phyloP scores from a whole-genome alignment of 2,329 filamentous ascomycete genomes.

The Xylariaceae sp. region DNA sequence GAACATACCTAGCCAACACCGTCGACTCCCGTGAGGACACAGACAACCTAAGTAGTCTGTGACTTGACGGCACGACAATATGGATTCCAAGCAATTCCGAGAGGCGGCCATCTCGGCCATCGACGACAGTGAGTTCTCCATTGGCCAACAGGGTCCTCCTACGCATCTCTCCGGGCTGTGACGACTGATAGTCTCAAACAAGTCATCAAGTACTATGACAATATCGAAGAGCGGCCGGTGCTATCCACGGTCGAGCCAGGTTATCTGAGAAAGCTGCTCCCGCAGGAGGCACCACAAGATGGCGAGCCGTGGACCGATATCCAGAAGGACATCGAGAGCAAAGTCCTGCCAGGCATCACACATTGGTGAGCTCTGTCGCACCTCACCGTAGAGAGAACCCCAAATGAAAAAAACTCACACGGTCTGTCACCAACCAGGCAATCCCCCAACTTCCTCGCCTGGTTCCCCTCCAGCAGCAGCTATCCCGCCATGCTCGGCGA shows the following conservation, averaged over 20 bases:
- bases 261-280: slow-evolving; percentile 78
- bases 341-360: slow-evolving; percentile 88
- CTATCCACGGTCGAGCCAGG: slow-evolving; percentile 77
- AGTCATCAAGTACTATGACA: slow-evolving; percentile 85
- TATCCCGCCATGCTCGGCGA: slow-evolving; percentile 87
- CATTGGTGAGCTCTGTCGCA: slow-evolving; percentile 59
- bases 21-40: neutral
- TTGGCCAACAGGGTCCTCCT: neutral
- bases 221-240: slow-evolving; percentile 64
- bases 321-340: slow-evolving; percentile 74
- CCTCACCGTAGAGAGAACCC: neutral
- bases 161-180: slow-evolving; percentile 4
- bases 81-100: slow-evolving; percentile 78
- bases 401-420: neutral
- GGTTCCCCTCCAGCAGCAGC: slow-evolving; percentile 79
- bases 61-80: too few relatives aligned
- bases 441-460: slow-evolving; percentile 91
- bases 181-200: slow-evolving; percentile 7
- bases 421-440: slow-evolving; percentile 47
- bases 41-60: too few relatives aligned
- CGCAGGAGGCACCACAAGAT: slow-evolving; percentile 57
- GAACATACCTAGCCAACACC: neutral
- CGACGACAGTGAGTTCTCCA: slow-evolving; percentile 66
- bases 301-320: slow-evolving; percentile 76
- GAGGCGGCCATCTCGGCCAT: slow-evolving; percentile 72